Conservation (phyloP, 352 stramenopile genomes). For the Phytophthora pini region DNA sequence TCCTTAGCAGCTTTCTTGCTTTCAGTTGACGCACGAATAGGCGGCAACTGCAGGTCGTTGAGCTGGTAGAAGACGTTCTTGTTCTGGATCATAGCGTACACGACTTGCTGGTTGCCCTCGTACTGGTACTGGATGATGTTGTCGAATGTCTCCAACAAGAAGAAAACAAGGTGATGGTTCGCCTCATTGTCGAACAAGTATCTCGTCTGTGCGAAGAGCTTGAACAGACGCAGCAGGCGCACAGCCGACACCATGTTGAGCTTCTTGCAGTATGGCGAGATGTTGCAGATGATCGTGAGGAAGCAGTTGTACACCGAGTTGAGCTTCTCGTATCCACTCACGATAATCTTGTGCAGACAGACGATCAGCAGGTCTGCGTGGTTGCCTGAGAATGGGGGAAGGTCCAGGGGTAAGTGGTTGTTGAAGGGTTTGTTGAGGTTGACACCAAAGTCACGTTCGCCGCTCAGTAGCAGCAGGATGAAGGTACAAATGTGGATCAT, state of each 20-base stretch:
- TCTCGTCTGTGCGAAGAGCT: constrained; percentile 95
- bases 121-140: constrained; percentile 99
- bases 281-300: constrained; percentile 99
- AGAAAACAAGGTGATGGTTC: constrained; percentile 95
- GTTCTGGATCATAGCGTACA: constrained; percentile 98
- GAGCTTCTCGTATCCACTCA: constrained; percentile 97
- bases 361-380: constrained; percentile 98
- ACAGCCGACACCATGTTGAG: constrained; percentile 96
- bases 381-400: constrained; percentile 95
- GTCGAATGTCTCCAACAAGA: constrained; percentile 98
- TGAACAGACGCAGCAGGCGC: constrained; percentile 97
- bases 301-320: constrained; percentile 99
- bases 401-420: constrained; percentile 93
- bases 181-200: constrained; percentile 96
- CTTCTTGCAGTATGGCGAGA: constrained; percentile 97
- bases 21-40: constrained; percentile 62
- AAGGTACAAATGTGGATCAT: constrained; percentile 99
- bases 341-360: constrained; percentile 98
- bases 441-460: constrained; percentile 97
- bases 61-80: constrained; percentile 95
- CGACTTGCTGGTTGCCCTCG: constrained; percentile 96
- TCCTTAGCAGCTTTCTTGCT: constrained; percentile 21
- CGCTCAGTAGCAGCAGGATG: constrained; percentile 96
- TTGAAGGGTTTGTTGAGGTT: constrained; percentile 97
- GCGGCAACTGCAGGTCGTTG: constrained; percentile 90